These are phyloP conservation scores for Aphanomyces invadans DNA, from an alignment of 352 stramenopile species.

Conservation along the genomic window DNA sequence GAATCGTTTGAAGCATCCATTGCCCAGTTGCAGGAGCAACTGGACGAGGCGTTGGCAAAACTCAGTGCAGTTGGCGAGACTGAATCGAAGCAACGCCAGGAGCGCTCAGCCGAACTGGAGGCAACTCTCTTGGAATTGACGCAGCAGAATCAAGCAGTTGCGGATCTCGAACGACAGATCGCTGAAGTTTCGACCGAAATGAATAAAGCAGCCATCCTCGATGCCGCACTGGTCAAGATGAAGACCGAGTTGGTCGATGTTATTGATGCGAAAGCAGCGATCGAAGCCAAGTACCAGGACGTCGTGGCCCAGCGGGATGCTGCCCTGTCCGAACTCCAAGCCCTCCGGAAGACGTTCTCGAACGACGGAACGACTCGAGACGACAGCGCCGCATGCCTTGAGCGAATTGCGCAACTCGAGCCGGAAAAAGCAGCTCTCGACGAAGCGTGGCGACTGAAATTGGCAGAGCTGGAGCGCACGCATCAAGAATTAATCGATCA, in stretches of 20 bases:
- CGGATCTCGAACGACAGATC: no score
- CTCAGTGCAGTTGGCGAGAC: not conserved
- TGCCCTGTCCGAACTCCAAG: no score
- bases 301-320: no score
- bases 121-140: not conserved
- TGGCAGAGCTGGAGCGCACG: not conserved
- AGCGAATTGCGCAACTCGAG: not conserved
- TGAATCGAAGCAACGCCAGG: not conserved
- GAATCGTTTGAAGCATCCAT: not conserved
- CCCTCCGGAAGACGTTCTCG: no score
- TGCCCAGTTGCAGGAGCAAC: not conserved
- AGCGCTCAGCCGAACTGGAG: no score
- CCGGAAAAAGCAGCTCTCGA: not conserved
- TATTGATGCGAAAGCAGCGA: not conserved
- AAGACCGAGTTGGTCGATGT: not conserved
- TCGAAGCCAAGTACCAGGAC: not conserved
- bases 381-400: no score
- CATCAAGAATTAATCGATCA: not conserved
- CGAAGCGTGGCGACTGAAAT: not conserved
- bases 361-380: no score
- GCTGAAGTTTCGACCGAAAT: no score
- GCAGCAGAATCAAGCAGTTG: not conserved
- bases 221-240: not conserved
- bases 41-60: not conserved
- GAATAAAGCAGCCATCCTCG: no score